Evolutionary conservation across 129 eudicot genomes (phyloP), one percentile per base, ranked within the genome.

Genomic region (Escallonia rubra): DNA sequence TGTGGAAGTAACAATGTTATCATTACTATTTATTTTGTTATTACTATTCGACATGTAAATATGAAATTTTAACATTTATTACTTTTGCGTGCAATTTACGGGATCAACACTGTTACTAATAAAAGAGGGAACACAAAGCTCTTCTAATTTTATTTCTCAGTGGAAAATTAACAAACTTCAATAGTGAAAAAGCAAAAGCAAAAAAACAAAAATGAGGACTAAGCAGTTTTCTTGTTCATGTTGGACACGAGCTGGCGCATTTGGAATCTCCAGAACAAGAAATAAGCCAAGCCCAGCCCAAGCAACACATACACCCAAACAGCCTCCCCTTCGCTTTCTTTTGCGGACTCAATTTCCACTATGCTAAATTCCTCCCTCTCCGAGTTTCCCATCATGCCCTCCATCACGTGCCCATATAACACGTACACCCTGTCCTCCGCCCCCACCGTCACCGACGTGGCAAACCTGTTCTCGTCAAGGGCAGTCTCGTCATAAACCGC

Each of bases 241-340:
- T 83, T 83, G 2, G 80, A 74, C 11, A 75, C 82, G 63, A 88
- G 90, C 58, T 83, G 86, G 15, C 81, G 57, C 97, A 91, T 91
- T 66, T 91, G 85, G 47, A 93, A 86, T 66, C 87, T 83, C 98
- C 96, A 93, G 63, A 88, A 61, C 75, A 84, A 68, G 71, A 93
- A 89, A 74, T 89, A 93, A 56, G 81, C 76, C 41, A 93, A 77
- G 5, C 96, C 98, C 80, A 93, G 44, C 50, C 98, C 98, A 48
- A 89, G 64, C 80, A 93, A 59, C 43, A 89, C 86, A 72, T 72
- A 86, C 7, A 86, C 41, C 98, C 98, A 93, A 63, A 86, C 69
- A 39, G 64, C 43, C 5, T 70, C 70, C 60, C 69, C 88, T 49
- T 78, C 63, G 9, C 83, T 82, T 58, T 91, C 97, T 9, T 72